Evolutionary conservation across 345 rosid genomes (phyloP).

Genomic region (Melaleuca alternifolia): DNA sequence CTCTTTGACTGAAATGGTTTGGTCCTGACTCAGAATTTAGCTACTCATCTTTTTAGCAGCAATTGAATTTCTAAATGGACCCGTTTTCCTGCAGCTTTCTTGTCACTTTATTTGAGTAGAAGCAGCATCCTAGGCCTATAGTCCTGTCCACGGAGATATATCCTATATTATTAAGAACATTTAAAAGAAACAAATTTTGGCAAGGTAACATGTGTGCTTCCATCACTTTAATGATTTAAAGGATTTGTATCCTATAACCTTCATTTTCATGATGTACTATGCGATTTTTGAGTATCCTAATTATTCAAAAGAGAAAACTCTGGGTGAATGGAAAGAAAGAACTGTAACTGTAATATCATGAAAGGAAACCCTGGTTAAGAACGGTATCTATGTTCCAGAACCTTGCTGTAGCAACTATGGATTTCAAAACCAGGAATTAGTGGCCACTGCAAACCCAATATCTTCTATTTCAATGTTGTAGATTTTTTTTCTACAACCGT

Average conservation of each 20-base stretch:
- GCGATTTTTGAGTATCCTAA: background rate
- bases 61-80: background rate
- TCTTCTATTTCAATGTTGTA: background rate
- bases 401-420: background rate
- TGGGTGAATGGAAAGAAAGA: background rate
- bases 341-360: background rate
- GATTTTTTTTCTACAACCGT: background rate
- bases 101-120: background rate
- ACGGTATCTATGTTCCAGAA: background rate
- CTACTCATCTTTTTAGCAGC: background rate
- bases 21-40: background rate
- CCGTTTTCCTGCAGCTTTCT: background rate
- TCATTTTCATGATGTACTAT: background rate
- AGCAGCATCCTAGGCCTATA: background rate
- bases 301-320: background rate
- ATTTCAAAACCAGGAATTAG: background rate
- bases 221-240: background rate
- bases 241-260: background rate
- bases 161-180: background rate
- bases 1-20: background rate
- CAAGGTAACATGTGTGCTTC: background rate
- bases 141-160: background rate
- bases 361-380: background rate
- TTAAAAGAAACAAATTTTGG: background rate
- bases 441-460: background rate